These are phyloP conservation scores for Tylopilus vinaceipallidus DNA, from an alignment of 768 basidiomycete species.

Conservation along the genomic window DNA sequence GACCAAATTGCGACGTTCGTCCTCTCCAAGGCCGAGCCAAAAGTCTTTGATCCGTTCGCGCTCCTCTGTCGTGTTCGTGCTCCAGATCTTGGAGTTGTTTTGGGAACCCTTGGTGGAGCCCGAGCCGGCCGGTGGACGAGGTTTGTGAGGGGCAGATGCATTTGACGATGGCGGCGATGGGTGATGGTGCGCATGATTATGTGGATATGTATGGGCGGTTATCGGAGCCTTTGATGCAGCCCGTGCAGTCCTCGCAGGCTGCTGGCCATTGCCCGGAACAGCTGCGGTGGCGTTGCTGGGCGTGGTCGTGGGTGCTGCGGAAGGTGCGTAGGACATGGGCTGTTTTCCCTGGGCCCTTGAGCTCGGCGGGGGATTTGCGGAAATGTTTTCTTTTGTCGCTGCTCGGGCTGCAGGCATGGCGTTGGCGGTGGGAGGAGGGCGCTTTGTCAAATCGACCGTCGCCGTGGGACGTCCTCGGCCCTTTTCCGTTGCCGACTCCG, in stretches of 20 bases:
- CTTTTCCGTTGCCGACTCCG: constrained; percentile 35
- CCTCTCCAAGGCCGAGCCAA: constrained; percentile 92
- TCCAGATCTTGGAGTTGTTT: constrained; percentile 87
- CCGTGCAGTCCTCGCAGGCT: constrained; percentile 40
- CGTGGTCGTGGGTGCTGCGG: constrained; percentile 22
- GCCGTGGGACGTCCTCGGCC: constrained; percentile 32
- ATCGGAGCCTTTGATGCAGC: constrained; percentile 60
- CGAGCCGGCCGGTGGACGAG: constrained; percentile 29
- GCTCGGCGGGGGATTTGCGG: constrained; percentile 53
- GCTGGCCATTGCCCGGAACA: constrained; percentile 30
- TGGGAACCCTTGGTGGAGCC: constrained; percentile 26
- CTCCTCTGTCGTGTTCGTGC: constrained; percentile 87
- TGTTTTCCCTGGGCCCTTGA: constrained; percentile 91
- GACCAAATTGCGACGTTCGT: constrained; percentile 88
- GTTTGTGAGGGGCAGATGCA: constrained; percentile 33
- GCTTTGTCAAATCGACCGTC: constrained; percentile 37
- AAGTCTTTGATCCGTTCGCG: constrained; percentile 97
- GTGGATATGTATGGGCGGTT: constrained; percentile 46
- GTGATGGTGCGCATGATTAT: constrained; percentile 52
- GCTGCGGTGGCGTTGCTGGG: constrained; percentile 36
- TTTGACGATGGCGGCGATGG: constrained; percentile 43
- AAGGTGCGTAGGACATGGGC: constrained; percentile 70
- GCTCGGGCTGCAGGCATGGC: constrained; percentile 44
- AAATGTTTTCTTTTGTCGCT: constrained; percentile 37
- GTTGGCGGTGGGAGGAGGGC: constrained; percentile 38